Evolutionary conservation across 805 yeast genomes (phyloP), one percentile per base, ranked within the genome.

Genomic region (Sugiyamaella lignohabitans): DNA sequence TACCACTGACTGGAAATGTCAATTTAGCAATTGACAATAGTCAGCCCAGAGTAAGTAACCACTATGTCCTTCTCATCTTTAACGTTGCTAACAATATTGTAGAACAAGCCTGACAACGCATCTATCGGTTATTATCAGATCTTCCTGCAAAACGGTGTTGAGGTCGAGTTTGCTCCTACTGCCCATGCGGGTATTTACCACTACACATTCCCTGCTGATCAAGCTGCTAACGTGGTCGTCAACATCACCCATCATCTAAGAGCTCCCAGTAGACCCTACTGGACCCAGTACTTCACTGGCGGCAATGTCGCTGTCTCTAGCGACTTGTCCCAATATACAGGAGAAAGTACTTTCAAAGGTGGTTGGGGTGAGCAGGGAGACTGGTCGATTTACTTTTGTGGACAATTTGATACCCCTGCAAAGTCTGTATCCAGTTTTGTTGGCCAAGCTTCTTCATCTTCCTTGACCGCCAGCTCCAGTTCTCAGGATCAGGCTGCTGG

Each of bases 111-210:
- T 8, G 45, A 42, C n/a, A 30, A 16, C 8, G 45, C 22, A 11
- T 38, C 42, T 29, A 38, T 42, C 11, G 45, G 45, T 10, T 40
- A 42, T 36, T 42, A 42, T 22, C 36, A 42, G n/a, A 22, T 21
- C 4, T 42, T 21, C 30, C 21, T 42, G 17, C 20, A 24, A 21
- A 42, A 42, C 21, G 45, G 42, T 39, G 46, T 42, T 17, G 46
- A 42, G 11, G 47, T 20, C 16, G 45, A 42, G 30, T 42, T 42
- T 42, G 23, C 45, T n/a, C 45, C 45, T 40, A 40, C 43, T 17
- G 19, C 38, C 18, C 29, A 29, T 16, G 43, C 43, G 11, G 43
- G 43, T 24, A 24, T 40, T 18, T 22, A 22, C 38, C 38, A 40
- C 10, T 40, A 40, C 20, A 40, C 20, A 16, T 40, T 22, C 18